phyloP scores from a whole-genome alignment of 345 rosid species.

The Lepidium aucheri region DNA sequence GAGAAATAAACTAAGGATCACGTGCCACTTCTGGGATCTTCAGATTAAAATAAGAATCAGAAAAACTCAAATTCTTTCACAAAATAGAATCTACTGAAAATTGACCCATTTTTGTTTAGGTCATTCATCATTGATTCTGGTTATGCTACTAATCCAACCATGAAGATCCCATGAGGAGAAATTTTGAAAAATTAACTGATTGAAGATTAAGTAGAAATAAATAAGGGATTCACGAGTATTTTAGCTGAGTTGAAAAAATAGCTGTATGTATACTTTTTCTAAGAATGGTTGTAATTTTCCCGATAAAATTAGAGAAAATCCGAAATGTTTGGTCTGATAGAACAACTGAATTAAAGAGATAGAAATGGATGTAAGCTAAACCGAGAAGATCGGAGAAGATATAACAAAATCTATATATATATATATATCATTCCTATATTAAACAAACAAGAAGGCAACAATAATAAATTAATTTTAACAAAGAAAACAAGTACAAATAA shows the following conservation, averaged over 20 bases:
- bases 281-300: neutral
- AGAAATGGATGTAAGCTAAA: neutral
- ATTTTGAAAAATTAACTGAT: neutral
- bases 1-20: neutral
- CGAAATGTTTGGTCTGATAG: conserved; percentile 2
- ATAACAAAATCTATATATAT: neutral
- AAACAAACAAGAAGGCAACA: neutral
- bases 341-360: neutral
- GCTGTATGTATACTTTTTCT: neutral
- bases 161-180: neutral
- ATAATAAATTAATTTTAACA: neutral
- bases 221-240: neutral
- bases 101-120: conserved; percentile 10
- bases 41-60: conserved; percentile 12
- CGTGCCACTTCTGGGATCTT: conserved; percentile 5
- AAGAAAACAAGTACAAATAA: neutral
- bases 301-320: neutral
- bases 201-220: conserved; percentile 4
- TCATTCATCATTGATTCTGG: conserved; percentile 22
- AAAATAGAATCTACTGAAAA: conserved; percentile 15
- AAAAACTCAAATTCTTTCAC: conserved; percentile 5
- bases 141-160: conserved; percentile 12
- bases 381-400: neutral
- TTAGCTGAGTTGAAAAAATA: neutral
- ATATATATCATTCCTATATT: neutral